Conservation (phyloP, 345 rosid species). For the Eutrema heterophyllum region DNA sequence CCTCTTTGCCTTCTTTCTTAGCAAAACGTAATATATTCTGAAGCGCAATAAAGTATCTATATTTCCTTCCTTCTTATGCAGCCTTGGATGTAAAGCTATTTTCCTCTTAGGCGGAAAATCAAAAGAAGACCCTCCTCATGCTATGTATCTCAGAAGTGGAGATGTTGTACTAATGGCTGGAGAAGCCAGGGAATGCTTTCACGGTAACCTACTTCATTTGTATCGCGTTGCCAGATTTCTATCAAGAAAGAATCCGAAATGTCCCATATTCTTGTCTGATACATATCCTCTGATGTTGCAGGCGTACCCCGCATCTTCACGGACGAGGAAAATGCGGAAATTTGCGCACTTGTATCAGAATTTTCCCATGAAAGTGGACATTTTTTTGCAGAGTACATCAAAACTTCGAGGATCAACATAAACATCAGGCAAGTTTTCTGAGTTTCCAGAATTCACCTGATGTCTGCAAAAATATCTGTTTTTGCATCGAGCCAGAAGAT, state of each 20-base stretch:
- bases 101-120: slow-evolving; percentile 89
- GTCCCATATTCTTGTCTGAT: neutral
- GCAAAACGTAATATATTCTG: neutral
- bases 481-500: neutral
- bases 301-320: slow-evolving; percentile 85
- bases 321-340: slow-evolving; percentile 56
- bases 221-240: neutral
- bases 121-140: slow-evolving; percentile 67
- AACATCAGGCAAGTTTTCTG: slow-evolving; percentile 81
- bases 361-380: slow-evolving; percentile 36
- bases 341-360: slow-evolving; percentile 48
- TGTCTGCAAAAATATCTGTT: neutral
- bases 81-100: slow-evolving; percentile 95
- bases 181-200: slow-evolving; percentile 94
- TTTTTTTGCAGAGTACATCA: slow-evolving; percentile 51
- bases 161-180: slow-evolving; percentile 92
- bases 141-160: slow-evolving; percentile 94
- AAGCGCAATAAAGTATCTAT: neutral
- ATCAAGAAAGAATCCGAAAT: neutral
- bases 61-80: slow-evolving; percentile 18
- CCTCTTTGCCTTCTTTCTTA: neutral
- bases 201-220: slow-evolving; percentile 46
- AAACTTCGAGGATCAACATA: slow-evolving; percentile 81
- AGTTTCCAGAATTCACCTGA: slow-evolving; percentile 5
- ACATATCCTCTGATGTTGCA: slow-evolving; percentile 25